Base-by-base conservation (phyloP, 306 rosid genomes). In the Pterocarpus santalinus region DNA sequence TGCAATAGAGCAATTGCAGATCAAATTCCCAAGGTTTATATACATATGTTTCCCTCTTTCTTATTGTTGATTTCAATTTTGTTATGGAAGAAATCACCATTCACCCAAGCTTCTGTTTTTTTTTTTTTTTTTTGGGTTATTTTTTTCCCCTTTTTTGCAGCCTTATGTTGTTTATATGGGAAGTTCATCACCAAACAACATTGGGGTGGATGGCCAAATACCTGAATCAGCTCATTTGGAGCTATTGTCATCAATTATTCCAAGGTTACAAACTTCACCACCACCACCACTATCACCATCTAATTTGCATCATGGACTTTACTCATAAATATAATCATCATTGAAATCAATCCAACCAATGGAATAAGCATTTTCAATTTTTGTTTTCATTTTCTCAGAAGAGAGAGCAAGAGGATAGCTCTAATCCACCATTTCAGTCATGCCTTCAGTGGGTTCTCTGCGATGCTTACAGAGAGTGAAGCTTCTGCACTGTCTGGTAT, bases 151-250 rank as follows among this genome's bases (percentile, higher is more conserved):
- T 53, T 38, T 49, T 81, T n/a, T 62, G 83, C 91, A 95, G 97
- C 97, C 81, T 78, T 92, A 91, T 83, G 90, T 95, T 38, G 92
- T 95, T 81, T 95, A 93, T 64, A 89, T 95, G 99, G 97, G 99
- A 87, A 87, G 85, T 75, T 84, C 97, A 63, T 22, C 86, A 78
- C 85, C 89, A 83, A 80, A 83, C 63, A 84, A 65, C 72, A 73
- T 46, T 79, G 87, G 28, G 16, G 76, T 53, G 68, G 87, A 87
- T 57, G 62, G 44, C 22, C 82, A 80, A 85, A 30, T 80, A 73
- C 56, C 85, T 52, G 91, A 92, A 75, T 84, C 91, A 43, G 69
- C 67, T 79, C 89, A 89, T 78, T 33, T 88, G 36, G 90, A 91
- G 69, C 76, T 95, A 52, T 38, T 95, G 60, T 90, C 99, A 43